Conservation (phyloP, 2,329 filamentous ascomycete genomes). For the Colletotrichum spaethianum region DNA sequence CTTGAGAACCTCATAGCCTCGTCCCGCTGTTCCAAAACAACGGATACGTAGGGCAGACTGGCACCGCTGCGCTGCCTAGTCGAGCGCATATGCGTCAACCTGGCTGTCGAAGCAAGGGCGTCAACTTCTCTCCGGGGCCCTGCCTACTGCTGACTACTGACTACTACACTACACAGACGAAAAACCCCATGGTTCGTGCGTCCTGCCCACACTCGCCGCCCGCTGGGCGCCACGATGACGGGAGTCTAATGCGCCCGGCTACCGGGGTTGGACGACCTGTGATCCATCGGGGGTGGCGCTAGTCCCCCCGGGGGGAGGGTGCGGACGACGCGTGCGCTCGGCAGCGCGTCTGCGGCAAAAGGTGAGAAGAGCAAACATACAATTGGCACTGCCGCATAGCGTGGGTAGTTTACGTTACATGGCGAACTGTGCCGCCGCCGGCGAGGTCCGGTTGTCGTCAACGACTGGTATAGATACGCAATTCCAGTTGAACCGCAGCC, state of each 20-base stretch:
- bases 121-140: no score
- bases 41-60: no score
- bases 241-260: slow-evolving; percentile 22
- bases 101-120: no score
- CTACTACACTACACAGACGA: no score
- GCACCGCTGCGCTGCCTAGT: no score
- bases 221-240: slow-evolving; percentile 16
- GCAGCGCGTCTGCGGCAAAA: background rate
- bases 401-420: background rate
- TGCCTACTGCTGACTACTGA: no score
- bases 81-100: no score
- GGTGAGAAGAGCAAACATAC: background rate
- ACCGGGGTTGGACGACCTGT: slow-evolving; percentile 13
- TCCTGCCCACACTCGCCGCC: slow-evolving; percentile 19
- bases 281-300: slow-evolving; percentile 5
- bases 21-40: background rate
- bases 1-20: background rate
- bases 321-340: background rate
- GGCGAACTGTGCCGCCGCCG: background rate
- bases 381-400: background rate
- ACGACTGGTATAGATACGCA: background rate
- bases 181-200: background rate
- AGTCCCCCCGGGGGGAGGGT: background rate
- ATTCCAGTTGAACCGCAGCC: background rate
- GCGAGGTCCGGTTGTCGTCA: background rate